A percentile compares a stretch with the other conserved stretches of the same genome.
phyloP scores from a whole-genome alignment of 2,329 filamentous ascomycete species.

The Coniochaeta hoffmannii region DNA sequence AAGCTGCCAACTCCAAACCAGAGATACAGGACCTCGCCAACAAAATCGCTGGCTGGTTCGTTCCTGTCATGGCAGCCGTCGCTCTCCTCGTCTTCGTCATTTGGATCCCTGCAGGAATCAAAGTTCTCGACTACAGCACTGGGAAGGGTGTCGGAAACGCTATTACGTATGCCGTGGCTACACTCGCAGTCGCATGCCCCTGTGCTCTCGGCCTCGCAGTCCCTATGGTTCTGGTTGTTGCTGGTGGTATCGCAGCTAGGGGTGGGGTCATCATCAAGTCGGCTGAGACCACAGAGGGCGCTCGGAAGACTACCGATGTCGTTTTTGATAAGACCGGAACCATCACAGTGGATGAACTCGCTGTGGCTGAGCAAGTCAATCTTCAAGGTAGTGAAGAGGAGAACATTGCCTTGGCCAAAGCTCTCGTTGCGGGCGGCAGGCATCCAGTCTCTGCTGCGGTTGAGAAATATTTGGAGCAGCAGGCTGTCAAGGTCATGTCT shows the following conservation, averaged over 20 bases:
- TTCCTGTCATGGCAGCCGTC: slow-evolving; percentile 54
- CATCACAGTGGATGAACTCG: slow-evolving; percentile 52
- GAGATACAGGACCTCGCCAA: slow-evolving; percentile 63
- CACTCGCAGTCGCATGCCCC: slow-evolving; percentile 69
- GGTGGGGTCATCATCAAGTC: slow-evolving; percentile 64
- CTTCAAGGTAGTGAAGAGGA: slow-evolving; percentile 16
- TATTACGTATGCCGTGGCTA: slow-evolving; percentile 65
- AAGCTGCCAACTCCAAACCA: slow-evolving; percentile 62
- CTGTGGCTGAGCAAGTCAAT: slow-evolving; percentile 21
- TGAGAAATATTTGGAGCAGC: slow-evolving; percentile 20
- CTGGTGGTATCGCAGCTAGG: slow-evolving; percentile 57
- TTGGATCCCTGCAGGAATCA: slow-evolving; percentile 57
- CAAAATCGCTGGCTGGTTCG: slow-evolving; percentile 58
- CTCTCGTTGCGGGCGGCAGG: slow-evolving; percentile 30
- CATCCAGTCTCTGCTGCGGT: slow-evolving; percentile 45
- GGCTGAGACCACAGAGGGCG: slow-evolving; percentile 55
- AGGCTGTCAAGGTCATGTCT: slow-evolving; percentile 24
- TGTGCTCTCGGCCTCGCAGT: slow-evolving; percentile 69
- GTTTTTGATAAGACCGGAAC: slow-evolving; percentile 81
- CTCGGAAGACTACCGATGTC: slow-evolving; percentile 54
- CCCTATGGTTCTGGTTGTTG: slow-evolving; percentile 71
- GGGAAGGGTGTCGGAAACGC: slow-evolving; percentile 48
- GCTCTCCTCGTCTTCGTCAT: slow-evolving; percentile 51
- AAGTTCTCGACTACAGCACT: slow-evolving; percentile 29
- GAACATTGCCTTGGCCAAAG: slow-evolving; percentile 2